phyloP scores from a whole-genome alignment of 305 asterid genomes.

The Plantago coronopus region DNA sequence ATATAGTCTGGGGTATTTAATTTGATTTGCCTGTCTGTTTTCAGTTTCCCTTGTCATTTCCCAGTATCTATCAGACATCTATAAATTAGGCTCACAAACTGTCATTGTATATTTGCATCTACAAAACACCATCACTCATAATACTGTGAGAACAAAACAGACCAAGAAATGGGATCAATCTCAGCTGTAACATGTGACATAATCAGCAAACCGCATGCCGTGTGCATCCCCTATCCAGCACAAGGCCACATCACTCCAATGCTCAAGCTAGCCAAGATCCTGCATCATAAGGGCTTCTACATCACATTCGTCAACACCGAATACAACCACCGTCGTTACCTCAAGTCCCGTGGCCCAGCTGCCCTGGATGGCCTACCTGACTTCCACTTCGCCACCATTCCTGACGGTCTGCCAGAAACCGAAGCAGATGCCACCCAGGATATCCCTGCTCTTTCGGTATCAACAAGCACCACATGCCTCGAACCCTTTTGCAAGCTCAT shows the following conservation, averaged over 20 bases:
- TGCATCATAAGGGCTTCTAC: conserved; percentile 29
- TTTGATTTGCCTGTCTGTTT: too few species aligned
- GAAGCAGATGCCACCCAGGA: conserved; percentile 34
- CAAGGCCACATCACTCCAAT: conserved; percentile 38
- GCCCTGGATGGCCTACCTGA: conserved; percentile 22
- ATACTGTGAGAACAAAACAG: too few species aligned
- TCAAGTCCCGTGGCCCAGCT: conserved; percentile 22
- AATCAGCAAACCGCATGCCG: conserved; percentile 25
- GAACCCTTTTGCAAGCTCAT: conserved; percentile 40
- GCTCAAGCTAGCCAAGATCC: conserved; percentile 34
- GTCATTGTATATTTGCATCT: too few species aligned
- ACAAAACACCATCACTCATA: too few species aligned
- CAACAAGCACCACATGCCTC: conserved; percentile 23
- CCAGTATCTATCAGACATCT: too few species aligned
- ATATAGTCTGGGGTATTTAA: too few species aligned
- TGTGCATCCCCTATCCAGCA: conserved; percentile 31
- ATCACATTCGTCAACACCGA: conserved; percentile 36
- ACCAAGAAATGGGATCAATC: conserved; percentile 17
- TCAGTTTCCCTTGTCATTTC: too few species aligned
- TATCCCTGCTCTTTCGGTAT: conserved; percentile 25
- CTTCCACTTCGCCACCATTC: conserved; percentile 27
- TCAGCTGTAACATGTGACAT: background rate
- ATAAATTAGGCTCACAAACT: too few species aligned
- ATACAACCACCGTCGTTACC: conserved; percentile 33
- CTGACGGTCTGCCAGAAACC: conserved; percentile 33